phyloP scores from a whole-genome alignment of 2,329 filamentous ascomycete genomes.

The Pestalotiopsis fici region DNA sequence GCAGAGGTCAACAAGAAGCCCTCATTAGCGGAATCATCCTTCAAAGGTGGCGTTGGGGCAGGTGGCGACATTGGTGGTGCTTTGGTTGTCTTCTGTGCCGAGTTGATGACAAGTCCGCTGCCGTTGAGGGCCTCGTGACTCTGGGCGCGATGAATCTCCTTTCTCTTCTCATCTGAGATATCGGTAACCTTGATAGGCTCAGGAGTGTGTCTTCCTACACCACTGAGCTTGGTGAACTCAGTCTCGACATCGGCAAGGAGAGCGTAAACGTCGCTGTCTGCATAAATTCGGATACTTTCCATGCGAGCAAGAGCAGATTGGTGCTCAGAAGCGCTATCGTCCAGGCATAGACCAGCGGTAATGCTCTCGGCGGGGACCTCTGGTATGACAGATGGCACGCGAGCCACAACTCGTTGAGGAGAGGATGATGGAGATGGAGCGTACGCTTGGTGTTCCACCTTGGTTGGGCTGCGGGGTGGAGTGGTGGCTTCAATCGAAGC shows the following conservation, averaged over 20 bases:
- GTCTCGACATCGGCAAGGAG: constrained; percentile 68
- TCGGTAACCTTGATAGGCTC: constrained; percentile 16
- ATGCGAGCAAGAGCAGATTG: constrained; percentile 34
- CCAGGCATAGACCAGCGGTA: constrained; percentile 31
- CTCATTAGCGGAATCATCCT: constrained; percentile 28
- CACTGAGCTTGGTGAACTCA: constrained; percentile 52
- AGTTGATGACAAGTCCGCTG: constrained; percentile 8
- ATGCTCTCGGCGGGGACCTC: constrained; percentile 51
- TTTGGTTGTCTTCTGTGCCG: constrained; percentile 30
- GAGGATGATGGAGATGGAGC: constrained; percentile 42
- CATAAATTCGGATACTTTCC: constrained; percentile 70
- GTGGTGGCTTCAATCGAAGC: constrained; percentile 49
- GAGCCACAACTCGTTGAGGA: constrained; percentile 51
- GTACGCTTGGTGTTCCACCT: constrained; percentile 32
- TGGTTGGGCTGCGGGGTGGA: constrained; percentile 61
- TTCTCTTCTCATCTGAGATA: constrained; percentile 36
- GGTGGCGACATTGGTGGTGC: constrained; percentile 32
- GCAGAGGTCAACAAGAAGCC: constrained; percentile 49
- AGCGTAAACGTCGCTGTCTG: constrained; percentile 66
- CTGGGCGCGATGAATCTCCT: constrained; percentile 45
- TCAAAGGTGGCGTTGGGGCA: constrained; percentile 34
- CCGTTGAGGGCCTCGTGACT: constrained; percentile 54
- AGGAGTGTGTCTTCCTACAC: constrained; percentile 26
- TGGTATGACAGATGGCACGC: constrained; percentile 57
- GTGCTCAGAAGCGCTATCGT: constrained; percentile 21